A percentile compares a stretch with the other conserved stretches of the same genome.
Conservation (phyloP, 345 rosid genomes). For the Carallia pectinifolia region DNA sequence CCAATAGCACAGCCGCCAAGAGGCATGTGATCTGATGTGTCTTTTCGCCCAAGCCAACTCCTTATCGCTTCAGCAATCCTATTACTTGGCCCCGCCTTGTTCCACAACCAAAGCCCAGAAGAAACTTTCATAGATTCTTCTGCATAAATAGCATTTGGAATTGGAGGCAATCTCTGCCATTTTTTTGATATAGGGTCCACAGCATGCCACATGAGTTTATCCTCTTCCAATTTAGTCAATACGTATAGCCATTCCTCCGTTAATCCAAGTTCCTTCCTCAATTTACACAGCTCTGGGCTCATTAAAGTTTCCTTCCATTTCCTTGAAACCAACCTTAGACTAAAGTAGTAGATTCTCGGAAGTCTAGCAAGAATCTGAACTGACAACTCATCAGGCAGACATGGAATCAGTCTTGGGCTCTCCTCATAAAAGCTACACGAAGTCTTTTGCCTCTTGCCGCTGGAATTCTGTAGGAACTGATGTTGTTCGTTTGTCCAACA, state of each 20-base stretch:
- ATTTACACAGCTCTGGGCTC: conserved; percentile 51
- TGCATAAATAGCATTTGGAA: conserved; percentile 54
- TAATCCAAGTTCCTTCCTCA: conserved; percentile 68
- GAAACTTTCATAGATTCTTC: conserved; percentile 54
- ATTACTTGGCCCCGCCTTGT: conserved; percentile 49
- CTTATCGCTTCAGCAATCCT: conserved; percentile 56
- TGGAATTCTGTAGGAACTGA: conserved; percentile 30
- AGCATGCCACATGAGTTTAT: conserved; percentile 74
- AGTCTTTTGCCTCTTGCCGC: conserved; percentile 48
- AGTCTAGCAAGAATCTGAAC: conserved; percentile 81
- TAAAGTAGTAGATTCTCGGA: conserved; percentile 64
- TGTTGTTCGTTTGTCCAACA: conserved; percentile 18
- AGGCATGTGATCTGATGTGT: conserved; percentile 44
- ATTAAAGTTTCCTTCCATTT: conserved; percentile 62
- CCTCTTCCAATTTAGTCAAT: conserved; percentile 67
- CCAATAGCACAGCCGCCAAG: conserved; percentile 82
- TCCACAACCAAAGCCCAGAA: conserved; percentile 54
- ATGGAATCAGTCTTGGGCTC: conserved; percentile 58
- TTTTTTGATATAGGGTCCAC: conserved; percentile 68
- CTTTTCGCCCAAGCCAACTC: conserved; percentile 70
- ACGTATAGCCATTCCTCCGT: conserved; percentile 92
- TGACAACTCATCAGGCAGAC: conserved; percentile 85
- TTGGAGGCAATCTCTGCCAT: conserved; percentile 82
- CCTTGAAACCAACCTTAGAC: conserved; percentile 53
- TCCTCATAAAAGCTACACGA: conserved; percentile 32